These are phyloP conservation scores for Saturnispora dispora DNA, from an alignment of 805 yeast species.

Conservation along the genomic window DNA sequence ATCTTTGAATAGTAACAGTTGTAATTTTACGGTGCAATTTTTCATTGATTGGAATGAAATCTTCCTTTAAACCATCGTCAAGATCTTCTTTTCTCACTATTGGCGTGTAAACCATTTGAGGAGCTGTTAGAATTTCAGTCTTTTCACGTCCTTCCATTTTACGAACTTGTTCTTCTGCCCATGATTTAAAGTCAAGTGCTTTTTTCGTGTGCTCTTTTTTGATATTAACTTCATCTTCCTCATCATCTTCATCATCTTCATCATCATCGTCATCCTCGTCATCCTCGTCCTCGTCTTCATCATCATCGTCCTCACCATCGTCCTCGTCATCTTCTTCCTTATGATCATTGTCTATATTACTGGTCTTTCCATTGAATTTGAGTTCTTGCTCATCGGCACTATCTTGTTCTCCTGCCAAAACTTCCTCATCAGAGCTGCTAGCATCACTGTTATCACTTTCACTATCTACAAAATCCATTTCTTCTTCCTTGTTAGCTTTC, in stretches of 20 bases:
- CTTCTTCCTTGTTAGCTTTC: constrained; percentile 43
- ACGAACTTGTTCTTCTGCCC: constrained; percentile 77
- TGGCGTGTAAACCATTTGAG: constrained; percentile 44
- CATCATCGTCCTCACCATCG: constrained; percentile 26
- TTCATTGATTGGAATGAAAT: constrained; percentile 49
- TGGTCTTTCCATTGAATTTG: constrained; percentile 14
- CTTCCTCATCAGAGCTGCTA: constrained; percentile 13
- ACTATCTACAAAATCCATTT: constrained; percentile 42
- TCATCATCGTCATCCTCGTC: constrained; percentile 26
- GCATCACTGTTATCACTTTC: constrained; percentile 15
- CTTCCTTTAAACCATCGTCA: constrained; percentile 58
- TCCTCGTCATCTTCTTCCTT: constrained; percentile 21
- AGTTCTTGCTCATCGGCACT: constrained; percentile 27
- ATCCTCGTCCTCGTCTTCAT: constrained; percentile 28
- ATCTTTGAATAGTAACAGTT: constrained; percentile 59
- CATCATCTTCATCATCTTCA: constrained; percentile 24
- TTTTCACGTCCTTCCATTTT: constrained; percentile 52
- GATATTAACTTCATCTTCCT: constrained; percentile 23
- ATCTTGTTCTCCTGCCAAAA: constrained; percentile 10
- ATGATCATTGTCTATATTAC: neutral
- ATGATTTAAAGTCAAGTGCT: constrained; percentile 67
- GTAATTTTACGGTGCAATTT: constrained; percentile 48
- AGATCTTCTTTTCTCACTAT: constrained; percentile 61
- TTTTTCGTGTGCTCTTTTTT: constrained; percentile 38
- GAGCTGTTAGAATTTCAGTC: constrained; percentile 39